Percentiles rank a stretch among this genome's conserved stretches.
Evolutionary conservation across 306 rosid genomes (phyloP).

Genomic region (Castanea sativa): DNA sequence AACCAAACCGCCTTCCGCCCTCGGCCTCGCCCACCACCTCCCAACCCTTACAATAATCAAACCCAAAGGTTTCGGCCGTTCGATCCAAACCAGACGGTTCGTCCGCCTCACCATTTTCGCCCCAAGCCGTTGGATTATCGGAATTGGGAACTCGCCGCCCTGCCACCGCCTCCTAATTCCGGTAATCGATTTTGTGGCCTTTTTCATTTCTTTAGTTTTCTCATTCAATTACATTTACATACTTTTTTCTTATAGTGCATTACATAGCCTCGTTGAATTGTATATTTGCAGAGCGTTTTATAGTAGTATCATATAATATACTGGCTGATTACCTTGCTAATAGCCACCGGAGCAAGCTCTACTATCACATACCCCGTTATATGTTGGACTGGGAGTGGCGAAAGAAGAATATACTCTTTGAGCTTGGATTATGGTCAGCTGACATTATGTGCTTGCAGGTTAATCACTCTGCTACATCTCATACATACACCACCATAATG

Average conservation of each 20-base stretch:
- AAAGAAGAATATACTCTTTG: conserved; percentile 59
- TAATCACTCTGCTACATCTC: conserved; percentile 21
- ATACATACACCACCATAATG: not conserved
- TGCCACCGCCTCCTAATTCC: conserved; percentile 38
- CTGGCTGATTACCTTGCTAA: conserved; percentile 84
- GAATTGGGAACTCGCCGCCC: conserved; percentile 66
- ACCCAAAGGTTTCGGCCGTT: conserved; percentile 16
- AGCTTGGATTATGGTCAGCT: conserved; percentile 85
- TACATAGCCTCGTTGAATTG: not conserved
- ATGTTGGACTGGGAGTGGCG: conserved; percentile 88
- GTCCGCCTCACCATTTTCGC: conserved; percentile 18
- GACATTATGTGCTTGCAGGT: conserved; percentile 98
- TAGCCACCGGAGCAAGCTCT: conserved; percentile 64
- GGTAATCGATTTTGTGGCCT: conserved; percentile 37
- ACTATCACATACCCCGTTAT: conserved; percentile 63
- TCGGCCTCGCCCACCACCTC: conserved; percentile 23
- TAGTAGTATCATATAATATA: conserved; percentile 79
- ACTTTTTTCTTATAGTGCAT: not conserved
- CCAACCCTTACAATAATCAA: not conserved
- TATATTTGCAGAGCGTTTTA: conserved; percentile 60
- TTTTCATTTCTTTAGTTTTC: not conserved
- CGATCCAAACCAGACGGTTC: conserved; percentile 4
- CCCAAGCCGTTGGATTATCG: conserved; percentile 54
- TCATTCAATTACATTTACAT: not conserved
- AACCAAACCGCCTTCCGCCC: conserved; percentile 26